Percentiles rank a stretch among this genome's conserved stretches.
These are phyloP conservation scores for Ustilago xerochloae DNA, from an alignment of 1,284 basidiomycete species.

Conservation along the genomic window DNA sequence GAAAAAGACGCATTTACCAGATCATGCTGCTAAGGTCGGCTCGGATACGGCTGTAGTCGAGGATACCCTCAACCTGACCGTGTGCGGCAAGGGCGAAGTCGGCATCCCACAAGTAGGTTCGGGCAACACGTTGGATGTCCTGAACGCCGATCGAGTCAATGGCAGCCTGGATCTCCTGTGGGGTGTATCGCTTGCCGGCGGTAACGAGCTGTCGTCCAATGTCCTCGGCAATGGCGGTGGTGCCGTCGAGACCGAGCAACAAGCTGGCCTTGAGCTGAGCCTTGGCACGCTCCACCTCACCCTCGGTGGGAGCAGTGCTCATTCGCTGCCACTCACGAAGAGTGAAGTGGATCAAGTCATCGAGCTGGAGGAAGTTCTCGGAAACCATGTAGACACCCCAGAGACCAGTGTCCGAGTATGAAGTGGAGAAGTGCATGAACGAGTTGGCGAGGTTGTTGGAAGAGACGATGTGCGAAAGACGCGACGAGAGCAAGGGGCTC, in stretches of 20 bases:
- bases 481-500: constrained; percentile 87
- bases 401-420: constrained; percentile 98
- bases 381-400: constrained; percentile 96
- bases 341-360: constrained; percentile 94
- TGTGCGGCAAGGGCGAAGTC: constrained; percentile 71
- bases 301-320: constrained; percentile 83
- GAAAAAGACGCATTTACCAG: constrained; percentile 56
- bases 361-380: constrained; percentile 87
- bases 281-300: constrained; percentile 96
- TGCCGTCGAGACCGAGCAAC: constrained; percentile 89
- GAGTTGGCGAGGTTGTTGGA: constrained; percentile 97
- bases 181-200: constrained; percentile 81
- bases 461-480: constrained; percentile 90
- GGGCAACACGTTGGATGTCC: constrained; percentile 94
- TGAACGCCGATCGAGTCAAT: constrained; percentile 87
- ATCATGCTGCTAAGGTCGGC: constrained; percentile 67
- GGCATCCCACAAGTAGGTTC: constrained; percentile 97
- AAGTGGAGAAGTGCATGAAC: constrained; percentile 99
- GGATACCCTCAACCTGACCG: constrained; percentile 77
- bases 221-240: constrained; percentile 96
- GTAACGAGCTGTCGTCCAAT: constrained; percentile 97
- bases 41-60: constrained; percentile 70
- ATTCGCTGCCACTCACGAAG: constrained; percentile 97
- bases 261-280: constrained; percentile 96
- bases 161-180: constrained; percentile 91